Conservation (phyloP, 345 rosid genomes). For the Cardamine occulta region DNA sequence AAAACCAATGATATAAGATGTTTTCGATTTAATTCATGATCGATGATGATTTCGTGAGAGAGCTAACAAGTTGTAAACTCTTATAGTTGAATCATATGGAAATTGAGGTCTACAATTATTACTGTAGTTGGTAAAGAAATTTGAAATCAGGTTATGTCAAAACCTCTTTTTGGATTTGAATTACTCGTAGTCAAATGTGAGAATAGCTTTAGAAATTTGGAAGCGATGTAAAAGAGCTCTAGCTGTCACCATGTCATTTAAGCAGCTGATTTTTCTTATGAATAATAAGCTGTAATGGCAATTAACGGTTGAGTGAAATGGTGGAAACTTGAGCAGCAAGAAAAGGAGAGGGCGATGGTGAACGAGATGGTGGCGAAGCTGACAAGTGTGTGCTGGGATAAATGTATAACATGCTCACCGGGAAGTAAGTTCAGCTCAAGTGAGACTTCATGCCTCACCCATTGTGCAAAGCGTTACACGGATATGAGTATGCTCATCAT, state of each 20-base stretch:
- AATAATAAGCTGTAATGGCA: too few species aligned
- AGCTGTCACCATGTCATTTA: too few species aligned
- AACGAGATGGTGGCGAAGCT: slow-evolving; percentile 79
- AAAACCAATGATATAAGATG: too few species aligned
- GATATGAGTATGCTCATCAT: slow-evolving; percentile 72
- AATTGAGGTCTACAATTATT: background rate
- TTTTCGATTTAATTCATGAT: background rate
- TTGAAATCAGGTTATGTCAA: background rate
- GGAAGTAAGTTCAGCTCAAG: slow-evolving; percentile 94
- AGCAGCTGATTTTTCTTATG: background rate
- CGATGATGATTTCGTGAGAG: background rate
- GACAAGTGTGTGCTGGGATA: slow-evolving; percentile 87
- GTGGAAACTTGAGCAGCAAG: slow-evolving; percentile 69
- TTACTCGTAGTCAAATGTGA: background rate
- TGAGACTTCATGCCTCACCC: slow-evolving; percentile 73
- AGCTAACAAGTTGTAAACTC: background rate
- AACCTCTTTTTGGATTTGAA: background rate
- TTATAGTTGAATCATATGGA: background rate
- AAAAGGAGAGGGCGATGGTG: slow-evolving; percentile 77
- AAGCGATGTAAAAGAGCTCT: too few species aligned
- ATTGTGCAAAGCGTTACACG: slow-evolving; percentile 79
- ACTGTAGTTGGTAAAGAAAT: background rate
- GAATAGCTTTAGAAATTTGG: too few species aligned
- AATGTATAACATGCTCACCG: slow-evolving; percentile 73
- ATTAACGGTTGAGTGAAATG: too few species aligned